Base-by-base conservation (phyloP, 2,329 filamentous ascomycete species). In the Aspergillus pseudotamarii region DNA sequence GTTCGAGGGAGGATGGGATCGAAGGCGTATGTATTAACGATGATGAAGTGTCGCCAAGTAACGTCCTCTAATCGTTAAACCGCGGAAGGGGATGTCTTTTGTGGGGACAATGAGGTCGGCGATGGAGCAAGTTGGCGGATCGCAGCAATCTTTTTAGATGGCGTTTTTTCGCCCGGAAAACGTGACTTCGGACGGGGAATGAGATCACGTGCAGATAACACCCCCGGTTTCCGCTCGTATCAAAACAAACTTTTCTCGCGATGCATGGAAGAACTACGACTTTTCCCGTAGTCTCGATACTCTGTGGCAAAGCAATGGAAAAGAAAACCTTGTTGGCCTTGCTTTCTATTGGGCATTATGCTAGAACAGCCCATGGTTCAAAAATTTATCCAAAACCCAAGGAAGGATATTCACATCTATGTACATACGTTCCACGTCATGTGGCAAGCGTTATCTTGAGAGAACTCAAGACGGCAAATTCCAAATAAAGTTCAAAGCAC, bases 401-500 rank as follows among this genome's bases (percentile, higher is more conserved):
- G 6, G 45, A 48, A 48, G 6, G 14, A 32, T 51, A 9, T 51
- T 21, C 34, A 51, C 16, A 51, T 21, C 9, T 51, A 51, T 32
- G 16, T 26, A 55, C 32, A 55, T 14, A 26, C 14, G 19, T 28
- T 26, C 16, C 26, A 55, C 51, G 32, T 38, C 51, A 38, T 55
- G 58, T 60, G 58, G 48, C 58, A 55, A 60, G 26, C 5, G 19
- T 23, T 26, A 3, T 69, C 73, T 16, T 73, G 34, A 38, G 11
- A 23, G 19, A 9, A 23, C 73, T 43, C 67, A 79, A 16, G 74
- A 73, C 32, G 78, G 78, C 57, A 80, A 63, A 68, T 81, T 81
- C 78, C 77, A 81, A 30, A 81, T 76, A 61, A 81, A 81, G 65
- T 81, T 77, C 61, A 81, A 66, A 12, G 73, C 74, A 2, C 76